Percentiles rank a stretch among this genome's conserved stretches.
phyloP scores from a whole-genome alignment of 2,329 filamentous ascomycete species.

The Camillea tinctor region DNA sequence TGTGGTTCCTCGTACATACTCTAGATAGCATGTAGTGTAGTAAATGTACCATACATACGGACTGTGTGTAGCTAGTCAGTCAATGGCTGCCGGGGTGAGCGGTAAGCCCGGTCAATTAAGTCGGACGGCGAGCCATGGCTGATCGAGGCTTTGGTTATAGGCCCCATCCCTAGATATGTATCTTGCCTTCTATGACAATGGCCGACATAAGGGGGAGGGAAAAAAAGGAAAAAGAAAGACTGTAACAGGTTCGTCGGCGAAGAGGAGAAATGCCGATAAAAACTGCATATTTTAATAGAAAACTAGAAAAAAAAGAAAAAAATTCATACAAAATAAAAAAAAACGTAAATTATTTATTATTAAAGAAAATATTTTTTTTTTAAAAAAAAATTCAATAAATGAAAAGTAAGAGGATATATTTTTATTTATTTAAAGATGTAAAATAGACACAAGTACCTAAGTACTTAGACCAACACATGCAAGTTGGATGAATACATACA shows the following conservation, averaged over 20 bases:
- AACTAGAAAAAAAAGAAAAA: no score
- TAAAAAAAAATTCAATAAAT: no score
- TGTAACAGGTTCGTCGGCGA: no score
- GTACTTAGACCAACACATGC: constrained; percentile 1
- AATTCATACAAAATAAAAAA: constrained; percentile 3
- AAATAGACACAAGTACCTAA: no score
- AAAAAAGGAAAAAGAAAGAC: constrained; percentile 7
- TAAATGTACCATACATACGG: background rate
- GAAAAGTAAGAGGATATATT: no score
- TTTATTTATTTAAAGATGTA: no score
- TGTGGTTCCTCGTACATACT: background rate
- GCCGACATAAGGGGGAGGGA: constrained; percentile 5
- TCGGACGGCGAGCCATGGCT: constrained; percentile 1
- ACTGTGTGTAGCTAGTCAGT: background rate
- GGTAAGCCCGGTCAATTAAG: background rate
- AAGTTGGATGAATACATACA: background rate
- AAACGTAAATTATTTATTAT: no score
- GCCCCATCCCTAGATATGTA: constrained; percentile 4
- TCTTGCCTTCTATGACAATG: constrained; percentile 1
- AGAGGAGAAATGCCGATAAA: no score
- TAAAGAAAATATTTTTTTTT: constrained; percentile 16
- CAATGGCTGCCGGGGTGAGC: background rate
- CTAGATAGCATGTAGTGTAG: background rate
- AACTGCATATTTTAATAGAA: no score
- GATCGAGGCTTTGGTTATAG: constrained; percentile 1